Conservation (phyloP, 805 yeast genomes). For the Hanseniaspora thailandica region DNA sequence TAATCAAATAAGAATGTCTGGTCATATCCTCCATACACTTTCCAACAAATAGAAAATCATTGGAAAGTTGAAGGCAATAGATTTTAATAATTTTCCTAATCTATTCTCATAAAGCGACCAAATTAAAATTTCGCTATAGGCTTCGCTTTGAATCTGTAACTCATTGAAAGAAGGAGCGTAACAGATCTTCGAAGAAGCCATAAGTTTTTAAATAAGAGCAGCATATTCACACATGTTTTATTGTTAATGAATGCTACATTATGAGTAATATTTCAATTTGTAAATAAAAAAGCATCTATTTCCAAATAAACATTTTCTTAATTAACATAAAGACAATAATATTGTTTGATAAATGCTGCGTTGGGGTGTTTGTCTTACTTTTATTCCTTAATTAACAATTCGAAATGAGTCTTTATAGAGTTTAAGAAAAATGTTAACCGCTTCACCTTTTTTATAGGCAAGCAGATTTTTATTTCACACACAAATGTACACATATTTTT, state of each 20-base stretch:
- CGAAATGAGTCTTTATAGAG: too few species aligned
- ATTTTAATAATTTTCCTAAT: slow-evolving; percentile 4
- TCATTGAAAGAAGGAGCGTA: slow-evolving; percentile 30
- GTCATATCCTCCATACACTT: slow-evolving; percentile 8
- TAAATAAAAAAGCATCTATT: not conserved
- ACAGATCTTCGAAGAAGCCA: slow-evolving; percentile 39
- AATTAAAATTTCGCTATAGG: slow-evolving; percentile 25
- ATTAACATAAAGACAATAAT: too few species aligned
- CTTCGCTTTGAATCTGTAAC: slow-evolving; percentile 39
- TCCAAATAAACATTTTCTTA: slow-evolving; percentile 2
- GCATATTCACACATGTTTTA: not conserved
- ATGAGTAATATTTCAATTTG: not conserved
- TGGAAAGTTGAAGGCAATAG: slow-evolving; percentile 11
- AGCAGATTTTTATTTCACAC: not conserved
- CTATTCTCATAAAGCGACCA: slow-evolving; percentile 7
- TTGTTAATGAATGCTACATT: not conserved
- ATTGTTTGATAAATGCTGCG: not conserved
- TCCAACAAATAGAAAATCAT: not conserved
- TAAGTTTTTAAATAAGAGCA: not conserved
- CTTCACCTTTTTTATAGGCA: not conserved
- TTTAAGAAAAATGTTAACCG: not conserved
- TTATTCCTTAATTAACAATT: too few species aligned
- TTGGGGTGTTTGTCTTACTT: not conserved
- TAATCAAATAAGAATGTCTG: slow-evolving; percentile 3
- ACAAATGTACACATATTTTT: not conserved